A percentile compares a stretch with the other conserved stretches of the same genome.
These are phyloP conservation scores for Alternaria consortialis DNA, from an alignment of 2,329 filamentous ascomycete genomes.

Conservation along the genomic window DNA sequence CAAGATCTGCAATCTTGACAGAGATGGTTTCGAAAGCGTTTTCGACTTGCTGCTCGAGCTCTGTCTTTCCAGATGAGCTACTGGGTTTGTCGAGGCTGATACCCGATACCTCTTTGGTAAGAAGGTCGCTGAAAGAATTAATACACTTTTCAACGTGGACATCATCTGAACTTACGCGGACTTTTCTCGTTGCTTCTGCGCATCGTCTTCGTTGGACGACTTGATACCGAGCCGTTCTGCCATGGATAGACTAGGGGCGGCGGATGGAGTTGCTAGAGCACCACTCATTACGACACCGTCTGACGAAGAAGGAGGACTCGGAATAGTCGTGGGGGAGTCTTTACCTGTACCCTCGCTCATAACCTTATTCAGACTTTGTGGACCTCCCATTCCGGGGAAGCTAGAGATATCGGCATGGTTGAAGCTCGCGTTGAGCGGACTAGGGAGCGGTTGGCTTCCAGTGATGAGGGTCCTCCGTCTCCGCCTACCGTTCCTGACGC, in stretches of 20 bases:
- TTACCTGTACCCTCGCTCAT: conserved; percentile 76
- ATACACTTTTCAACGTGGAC: background rate
- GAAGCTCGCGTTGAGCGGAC: conserved; percentile 91
- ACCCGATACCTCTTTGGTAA: conserved; percentile 91
- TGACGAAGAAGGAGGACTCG: conserved; percentile 51
- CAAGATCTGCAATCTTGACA: conserved; percentile 97
- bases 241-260: conserved; percentile 63
- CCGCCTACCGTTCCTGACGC: conserved; percentile 89
- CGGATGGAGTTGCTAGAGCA: conserved; percentile 61
- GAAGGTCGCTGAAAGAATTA: conserved; percentile 71
- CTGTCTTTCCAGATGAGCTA: conserved; percentile 60
- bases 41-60: conserved; percentile 63
- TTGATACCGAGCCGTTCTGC: conserved; percentile 65
- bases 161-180: conserved; percentile 74
- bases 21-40: conserved; percentile 81
- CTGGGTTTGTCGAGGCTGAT: conserved; percentile 83
- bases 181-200: conserved; percentile 86
- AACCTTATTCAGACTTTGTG: conserved; percentile 83
- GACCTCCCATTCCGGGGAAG: conserved; percentile 59
- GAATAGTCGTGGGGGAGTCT: conserved; percentile 54
- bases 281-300: conserved; percentile 64
- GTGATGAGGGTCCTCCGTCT: conserved; percentile 94
- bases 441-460: conserved; percentile 93
- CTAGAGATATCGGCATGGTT: conserved; percentile 75
- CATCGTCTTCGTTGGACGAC: conserved; percentile 59